These are phyloP conservation scores for Vinca major DNA, from an alignment of 305 asterid genomes.

Conservation along the genomic window DNA sequence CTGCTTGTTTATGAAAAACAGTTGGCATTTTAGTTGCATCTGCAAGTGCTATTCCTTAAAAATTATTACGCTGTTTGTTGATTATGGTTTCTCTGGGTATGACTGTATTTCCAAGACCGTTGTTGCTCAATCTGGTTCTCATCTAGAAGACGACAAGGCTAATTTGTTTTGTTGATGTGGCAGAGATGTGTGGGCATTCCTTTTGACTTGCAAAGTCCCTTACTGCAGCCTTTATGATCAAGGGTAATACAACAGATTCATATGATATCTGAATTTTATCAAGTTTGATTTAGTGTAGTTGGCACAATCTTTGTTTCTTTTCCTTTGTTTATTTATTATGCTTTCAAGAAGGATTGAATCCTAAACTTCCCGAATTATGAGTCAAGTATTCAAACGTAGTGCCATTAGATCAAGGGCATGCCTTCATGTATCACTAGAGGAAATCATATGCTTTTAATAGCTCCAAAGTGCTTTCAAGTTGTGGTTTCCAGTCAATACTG, in stretches of 20 bases:
- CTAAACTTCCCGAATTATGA: not conserved
- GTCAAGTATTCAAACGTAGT: not conserved
- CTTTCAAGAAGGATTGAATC: not conserved
- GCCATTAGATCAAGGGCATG: not conserved
- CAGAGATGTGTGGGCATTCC: slow-evolving; percentile 96
- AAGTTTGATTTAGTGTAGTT: not conserved
- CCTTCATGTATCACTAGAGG: not conserved
- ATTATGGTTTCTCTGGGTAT: not conserved
- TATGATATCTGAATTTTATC: slow-evolving; percentile 7
- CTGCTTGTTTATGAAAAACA: not conserved
- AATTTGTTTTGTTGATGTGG: slow-evolving; percentile 24
- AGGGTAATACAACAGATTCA: slow-evolving; percentile 42
- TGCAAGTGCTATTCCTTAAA: not conserved
- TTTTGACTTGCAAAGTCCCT: slow-evolving; percentile 71
- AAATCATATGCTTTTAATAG: not conserved
- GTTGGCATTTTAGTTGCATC: not conserved
- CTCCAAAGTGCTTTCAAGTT: not conserved
- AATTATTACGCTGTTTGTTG: not conserved
- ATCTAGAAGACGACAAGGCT: slow-evolving; percentile 4
- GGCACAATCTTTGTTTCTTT: not conserved
- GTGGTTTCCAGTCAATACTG: not conserved
- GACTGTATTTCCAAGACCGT: not conserved
- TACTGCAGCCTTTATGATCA: slow-evolving; percentile 89
- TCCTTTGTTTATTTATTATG: not conserved
- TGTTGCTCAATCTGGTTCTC: not conserved